Evolutionary conservation across 768 basidiomycete species (phyloP).

Genomic region (Vararia minispora): DNA sequence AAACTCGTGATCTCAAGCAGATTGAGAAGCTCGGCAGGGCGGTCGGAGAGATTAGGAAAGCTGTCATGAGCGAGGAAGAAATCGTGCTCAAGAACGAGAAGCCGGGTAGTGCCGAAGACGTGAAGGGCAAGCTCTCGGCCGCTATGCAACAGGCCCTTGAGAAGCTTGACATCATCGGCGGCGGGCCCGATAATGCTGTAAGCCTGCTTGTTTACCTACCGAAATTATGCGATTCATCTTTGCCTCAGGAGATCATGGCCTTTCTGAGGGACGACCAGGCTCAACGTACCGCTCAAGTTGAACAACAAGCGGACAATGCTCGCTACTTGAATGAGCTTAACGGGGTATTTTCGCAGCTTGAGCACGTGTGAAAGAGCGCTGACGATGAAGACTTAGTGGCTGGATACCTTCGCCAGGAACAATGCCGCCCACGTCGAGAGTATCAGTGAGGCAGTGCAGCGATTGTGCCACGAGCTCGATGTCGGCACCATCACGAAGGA

Average conservation of each 20-base stretch:
- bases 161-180: background rate
- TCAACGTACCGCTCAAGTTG: slow-evolving; percentile 37
- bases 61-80: too few species aligned
- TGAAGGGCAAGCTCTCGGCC: too few species aligned
- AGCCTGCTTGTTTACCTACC: slow-evolving; percentile 1
- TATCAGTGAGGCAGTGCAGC: slow-evolving; percentile 48
- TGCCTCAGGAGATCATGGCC: slow-evolving; percentile 35
- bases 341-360: slow-evolving; percentile 30
- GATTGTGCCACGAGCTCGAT: slow-evolving; percentile 46
- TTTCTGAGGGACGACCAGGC: slow-evolving; percentile 37
- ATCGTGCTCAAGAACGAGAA: too few species aligned
- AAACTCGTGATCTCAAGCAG: too few species aligned
- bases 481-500: slow-evolving; percentile 11
- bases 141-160: too few species aligned
- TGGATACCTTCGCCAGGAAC: slow-evolving; percentile 71
- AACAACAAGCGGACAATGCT: slow-evolving; percentile 64
- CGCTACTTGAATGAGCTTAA: slow-evolving; percentile 75
- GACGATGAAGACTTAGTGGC: slow-evolving; percentile 41
- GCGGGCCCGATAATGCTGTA: slow-evolving; percentile 9
- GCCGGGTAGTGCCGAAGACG: too few species aligned
- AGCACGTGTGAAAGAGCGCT: too few species aligned
- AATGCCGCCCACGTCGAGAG: slow-evolving; percentile 63
- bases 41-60: too few species aligned
- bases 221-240: background rate
- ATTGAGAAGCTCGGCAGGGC: too few species aligned